Percentiles rank a stretch among this genome's conserved stretches.
These are phyloP conservation scores for Bruguiera parviflora DNA, from an alignment of 345 rosid species.

Conservation along the genomic window DNA sequence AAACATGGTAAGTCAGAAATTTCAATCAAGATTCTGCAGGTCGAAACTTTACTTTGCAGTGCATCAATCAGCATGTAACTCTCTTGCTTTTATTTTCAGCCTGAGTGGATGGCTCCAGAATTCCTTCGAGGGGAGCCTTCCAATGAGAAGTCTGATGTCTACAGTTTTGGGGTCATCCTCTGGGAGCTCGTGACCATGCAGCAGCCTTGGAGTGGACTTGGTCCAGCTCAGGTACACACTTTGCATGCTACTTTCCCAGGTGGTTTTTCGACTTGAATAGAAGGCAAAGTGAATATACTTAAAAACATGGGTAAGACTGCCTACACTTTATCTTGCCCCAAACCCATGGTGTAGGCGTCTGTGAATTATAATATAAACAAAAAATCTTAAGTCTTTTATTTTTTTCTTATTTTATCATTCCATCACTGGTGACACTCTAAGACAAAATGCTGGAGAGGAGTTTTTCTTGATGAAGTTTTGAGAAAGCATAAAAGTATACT, in stretches of 20 bases:
- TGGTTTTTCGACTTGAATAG: too few relatives aligned
- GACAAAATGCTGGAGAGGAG: too few relatives aligned
- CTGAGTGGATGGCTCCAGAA: constrained; percentile 99
- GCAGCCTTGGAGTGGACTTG: constrained; percentile 92
- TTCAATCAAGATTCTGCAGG: constrained; percentile 24
- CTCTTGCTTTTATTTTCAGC: constrained; percentile 59
- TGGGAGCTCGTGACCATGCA: constrained; percentile 92
- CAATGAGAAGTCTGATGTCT: constrained; percentile 93
- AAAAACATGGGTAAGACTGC: not conserved
- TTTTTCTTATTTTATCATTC: too few relatives aligned
- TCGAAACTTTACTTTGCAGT: constrained; percentile 25
- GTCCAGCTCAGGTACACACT: constrained; percentile 78
- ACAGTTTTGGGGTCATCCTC: constrained; percentile 82
- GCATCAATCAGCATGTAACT: constrained; percentile 43
- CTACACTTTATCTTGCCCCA: too few relatives aligned
- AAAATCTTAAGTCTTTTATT: too few relatives aligned
- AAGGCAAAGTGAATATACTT: not conserved
- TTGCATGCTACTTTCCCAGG: not conserved
- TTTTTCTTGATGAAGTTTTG: too few relatives aligned
- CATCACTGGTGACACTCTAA: too few relatives aligned
- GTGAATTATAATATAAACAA: too few relatives aligned
- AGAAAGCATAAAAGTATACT: too few relatives aligned
- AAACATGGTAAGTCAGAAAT: constrained; percentile 21
- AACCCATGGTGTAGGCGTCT: too few relatives aligned
- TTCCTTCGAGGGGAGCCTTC: constrained; percentile 98